phyloP scores from a whole-genome alignment of 2,329 filamentous ascomycete species.

The Calonectria hongkongensis region DNA sequence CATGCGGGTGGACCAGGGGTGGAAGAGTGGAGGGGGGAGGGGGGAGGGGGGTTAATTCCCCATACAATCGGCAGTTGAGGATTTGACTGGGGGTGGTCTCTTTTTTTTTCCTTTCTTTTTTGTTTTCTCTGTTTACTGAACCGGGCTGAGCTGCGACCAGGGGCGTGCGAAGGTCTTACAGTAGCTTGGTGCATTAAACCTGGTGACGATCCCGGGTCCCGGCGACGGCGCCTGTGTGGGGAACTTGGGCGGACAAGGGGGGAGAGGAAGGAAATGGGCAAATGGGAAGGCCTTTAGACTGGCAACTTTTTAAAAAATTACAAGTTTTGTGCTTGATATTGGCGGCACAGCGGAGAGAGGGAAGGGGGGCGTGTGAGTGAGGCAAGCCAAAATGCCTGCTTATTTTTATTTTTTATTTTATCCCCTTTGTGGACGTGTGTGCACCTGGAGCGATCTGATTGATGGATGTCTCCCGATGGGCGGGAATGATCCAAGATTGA shows the following conservation, averaged over 20 bases:
- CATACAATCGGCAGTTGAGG: conserved; percentile 19
- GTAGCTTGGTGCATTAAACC: conserved; percentile 24
- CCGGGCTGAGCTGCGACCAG: conserved; percentile 14
- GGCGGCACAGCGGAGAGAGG: conserved; percentile 7
- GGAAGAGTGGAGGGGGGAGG: neutral
- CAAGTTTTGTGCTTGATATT: conserved; percentile 15
- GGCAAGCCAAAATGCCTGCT: neutral
- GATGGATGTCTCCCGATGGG: neutral
- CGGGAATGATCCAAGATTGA: conserved; percentile 18
- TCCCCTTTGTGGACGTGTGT: conserved; percentile 2
- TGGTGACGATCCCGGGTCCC: conserved; percentile 23
- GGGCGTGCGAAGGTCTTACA: conserved; percentile 13
- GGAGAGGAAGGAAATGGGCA: neutral
- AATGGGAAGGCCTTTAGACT: neutral
- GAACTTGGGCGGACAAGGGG: conserved; percentile 23
- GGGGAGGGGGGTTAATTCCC: neutral
- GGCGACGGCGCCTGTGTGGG: conserved; percentile 19
- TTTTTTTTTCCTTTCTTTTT: conserved; percentile 8
- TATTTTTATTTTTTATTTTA: neutral
- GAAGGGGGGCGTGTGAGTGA: neutral
- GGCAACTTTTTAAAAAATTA: conserved; percentile 5
- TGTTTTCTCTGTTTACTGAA: neutral
- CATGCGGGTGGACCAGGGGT: conserved; percentile 17
- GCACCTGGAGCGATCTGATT: neutral
- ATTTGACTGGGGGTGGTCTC: conserved; percentile 5